Percentiles rank a stretch among this genome's conserved stretches.
Evolutionary conservation across 2,329 filamentous ascomycete genomes (phyloP).

Genomic region (Alternaria panax): DNA sequence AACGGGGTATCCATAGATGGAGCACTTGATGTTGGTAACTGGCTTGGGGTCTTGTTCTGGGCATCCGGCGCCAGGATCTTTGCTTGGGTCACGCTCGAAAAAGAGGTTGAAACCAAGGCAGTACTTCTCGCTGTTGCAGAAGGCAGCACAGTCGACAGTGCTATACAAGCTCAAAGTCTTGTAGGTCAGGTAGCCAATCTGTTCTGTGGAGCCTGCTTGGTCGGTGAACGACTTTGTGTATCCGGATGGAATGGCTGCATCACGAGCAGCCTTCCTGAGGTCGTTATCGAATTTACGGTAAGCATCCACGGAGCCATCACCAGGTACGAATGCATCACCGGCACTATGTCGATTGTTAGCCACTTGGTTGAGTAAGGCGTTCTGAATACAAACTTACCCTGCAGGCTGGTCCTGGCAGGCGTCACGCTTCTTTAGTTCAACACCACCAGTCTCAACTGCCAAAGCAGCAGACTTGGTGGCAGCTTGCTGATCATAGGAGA

Average conservation of each 20-base stretch:
- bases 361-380: background rate
- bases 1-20: constrained; percentile 40
- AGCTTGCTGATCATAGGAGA: constrained; percentile 2
- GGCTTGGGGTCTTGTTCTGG: constrained; percentile 30
- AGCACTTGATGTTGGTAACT: constrained; percentile 38
- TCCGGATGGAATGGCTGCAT: constrained; percentile 20
- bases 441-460: constrained; percentile 17
- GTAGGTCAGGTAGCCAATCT: constrained; percentile 40
- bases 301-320: constrained; percentile 6
- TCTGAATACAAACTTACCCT: constrained; percentile 18
- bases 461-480: constrained; percentile 19
- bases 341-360: constrained; percentile 3
- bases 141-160: constrained; percentile 22
- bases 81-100: constrained; percentile 37
- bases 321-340: background rate
- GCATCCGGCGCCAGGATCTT: constrained; percentile 24
- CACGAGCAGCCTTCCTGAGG: constrained; percentile 18
- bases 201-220: constrained; percentile 24
- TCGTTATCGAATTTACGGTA: constrained; percentile 16
- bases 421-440: constrained; percentile 18
- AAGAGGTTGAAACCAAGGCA: constrained; percentile 43
- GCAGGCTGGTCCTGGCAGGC: constrained; percentile 22
- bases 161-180: constrained; percentile 34
- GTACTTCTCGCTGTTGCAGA: constrained; percentile 34
- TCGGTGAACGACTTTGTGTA: constrained; percentile 31